These are phyloP conservation scores for Sclerotinia nivalis DNA, from an alignment of 2,329 filamentous ascomycete genomes.

Conservation along the genomic window DNA sequence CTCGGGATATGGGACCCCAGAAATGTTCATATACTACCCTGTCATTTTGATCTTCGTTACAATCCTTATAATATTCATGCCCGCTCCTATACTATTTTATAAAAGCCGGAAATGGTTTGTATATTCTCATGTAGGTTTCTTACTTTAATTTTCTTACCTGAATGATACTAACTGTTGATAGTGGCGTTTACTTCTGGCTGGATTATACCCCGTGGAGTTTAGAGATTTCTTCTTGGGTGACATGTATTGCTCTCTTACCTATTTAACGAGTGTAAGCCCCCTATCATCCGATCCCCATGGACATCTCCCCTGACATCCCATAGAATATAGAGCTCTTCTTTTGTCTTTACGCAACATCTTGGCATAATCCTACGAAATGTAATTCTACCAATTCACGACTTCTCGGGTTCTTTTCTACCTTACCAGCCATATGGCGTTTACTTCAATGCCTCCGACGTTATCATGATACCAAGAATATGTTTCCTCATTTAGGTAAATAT, in stretches of 20 bases:
- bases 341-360: conserved; percentile 81
- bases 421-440: conserved; percentile 88
- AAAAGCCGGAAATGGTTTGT: conserved; percentile 81
- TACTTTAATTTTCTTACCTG: not conserved
- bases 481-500: conserved; percentile 68
- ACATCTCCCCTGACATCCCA: conserved; percentile 32
- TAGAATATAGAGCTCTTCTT: conserved; percentile 93
- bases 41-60: conserved; percentile 74
- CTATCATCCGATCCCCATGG: no score
- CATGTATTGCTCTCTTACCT: conserved; percentile 95
- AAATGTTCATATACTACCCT: conserved; percentile 83
- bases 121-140: conserved; percentile 73
- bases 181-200: conserved; percentile 84
- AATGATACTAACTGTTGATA: conserved; percentile 45
- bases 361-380: conserved; percentile 73
- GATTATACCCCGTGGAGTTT: conserved; percentile 91
- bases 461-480: conserved; percentile 79
- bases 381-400: conserved; percentile 83
- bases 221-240: conserved; percentile 97
- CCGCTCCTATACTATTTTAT: conserved; percentile 71
- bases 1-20: conserved; percentile 61
- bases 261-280: conserved; percentile 74
- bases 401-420: conserved; percentile 78
- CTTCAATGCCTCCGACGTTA: conserved; percentile 91
- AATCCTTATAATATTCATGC: conserved; percentile 70